Evolutionary conservation across 2,329 filamentous ascomycete genomes (phyloP), one percentile per base, ranked within the genome.

Genomic region (Fusarium hostae): DNA sequence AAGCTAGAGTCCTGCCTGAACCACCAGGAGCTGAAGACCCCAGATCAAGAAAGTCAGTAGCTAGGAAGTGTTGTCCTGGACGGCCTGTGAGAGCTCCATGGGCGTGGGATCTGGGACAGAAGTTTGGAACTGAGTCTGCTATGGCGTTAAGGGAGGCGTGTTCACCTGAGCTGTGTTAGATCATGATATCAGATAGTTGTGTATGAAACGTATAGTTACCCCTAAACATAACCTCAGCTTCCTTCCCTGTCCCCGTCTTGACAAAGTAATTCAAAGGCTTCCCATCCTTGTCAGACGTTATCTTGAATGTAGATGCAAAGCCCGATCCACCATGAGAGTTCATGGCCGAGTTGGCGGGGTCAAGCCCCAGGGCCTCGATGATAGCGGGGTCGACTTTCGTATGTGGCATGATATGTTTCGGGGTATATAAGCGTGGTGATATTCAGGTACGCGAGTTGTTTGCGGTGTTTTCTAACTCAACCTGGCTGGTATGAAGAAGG

Each of bases 81-180:
- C 88, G 88, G 4, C 84, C 85, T 3, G 81, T 84, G 32, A 88
- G 84, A 4, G 85, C 77, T 2, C 95, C 95, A 78, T 93, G 89
- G 37, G 92, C 93, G 78, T 94, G 86, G 1, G 93, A 91, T 50
- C 86, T 85, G 0, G 95, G 94, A 77, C 93, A 95, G 58, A 98
- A 88, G 35, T 87, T 87, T 3, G 94, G 92, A 0, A 96, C 91
- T 18, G 85, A 85, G 48, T 84, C 78, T 78, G 94, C 88, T 72
- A 98, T 93, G 59, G 94, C 93, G 77, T 94, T 95, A 59, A 98
- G 88, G 5, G 94, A 97, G 54, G 89, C 88, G 78, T 94, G 91
- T 81, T 98, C 95, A 66, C 95, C 93, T 89, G n/a, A 30, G 30
- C 16, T 20, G 18, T 39, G 35, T 70, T 50, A 64, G 39, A 22